Conservation (phyloP, 441 rosid species). For the Euphorbia celastroides region DNA sequence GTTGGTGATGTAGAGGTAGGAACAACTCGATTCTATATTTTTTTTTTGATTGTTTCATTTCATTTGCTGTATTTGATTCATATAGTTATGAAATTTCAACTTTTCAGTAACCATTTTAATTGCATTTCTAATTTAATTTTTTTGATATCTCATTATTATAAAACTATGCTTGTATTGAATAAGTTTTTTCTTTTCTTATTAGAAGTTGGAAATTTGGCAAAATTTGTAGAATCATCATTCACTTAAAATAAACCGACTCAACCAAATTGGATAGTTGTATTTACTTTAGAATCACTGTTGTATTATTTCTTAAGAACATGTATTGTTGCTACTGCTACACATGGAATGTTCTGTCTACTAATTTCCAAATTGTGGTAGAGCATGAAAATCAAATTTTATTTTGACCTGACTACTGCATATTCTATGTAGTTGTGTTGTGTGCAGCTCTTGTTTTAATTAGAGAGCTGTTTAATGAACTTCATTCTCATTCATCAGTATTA, state of each 20-base stretch:
- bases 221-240: neutral
- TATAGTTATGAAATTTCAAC: neutral
- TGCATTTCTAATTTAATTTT: too few relatives aligned
- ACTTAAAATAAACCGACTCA: neutral
- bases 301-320: neutral
- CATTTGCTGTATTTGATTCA: neutral
- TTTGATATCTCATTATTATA: neutral
- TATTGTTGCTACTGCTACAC: neutral
- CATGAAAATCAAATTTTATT: neutral
- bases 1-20: constrained; percentile 91
- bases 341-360: neutral
- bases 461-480: neutral
- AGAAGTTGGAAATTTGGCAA: neutral
- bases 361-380: neutral
- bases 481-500: neutral
- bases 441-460: neutral
- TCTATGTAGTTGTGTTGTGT: neutral
- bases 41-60: neutral
- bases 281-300: neutral
- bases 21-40: neutral
- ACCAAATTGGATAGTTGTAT: neutral
- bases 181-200: neutral
- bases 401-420: neutral
- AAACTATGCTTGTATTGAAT: neutral
- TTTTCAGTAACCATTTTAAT: neutral